Base-by-base conservation (phyloP, 805 yeast species). In the Dipodascus geniculatus region DNA sequence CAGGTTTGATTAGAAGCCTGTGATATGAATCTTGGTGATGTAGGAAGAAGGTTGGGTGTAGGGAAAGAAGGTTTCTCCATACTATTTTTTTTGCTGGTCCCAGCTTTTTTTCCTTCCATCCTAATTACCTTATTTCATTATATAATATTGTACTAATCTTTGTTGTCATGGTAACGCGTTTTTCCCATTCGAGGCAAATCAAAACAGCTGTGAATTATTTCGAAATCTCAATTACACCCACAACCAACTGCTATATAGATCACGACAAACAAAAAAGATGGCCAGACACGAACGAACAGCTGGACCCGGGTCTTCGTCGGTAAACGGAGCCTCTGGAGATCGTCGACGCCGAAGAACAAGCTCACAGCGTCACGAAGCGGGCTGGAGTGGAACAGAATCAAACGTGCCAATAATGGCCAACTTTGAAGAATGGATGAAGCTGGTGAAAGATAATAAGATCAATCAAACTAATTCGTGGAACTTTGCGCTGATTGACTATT, bases 401-500 rank as follows among this genome's bases (percentile, higher is more conserved):
- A 23, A 9, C 28, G 31, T 52, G 6, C 64, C 64, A 1, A 57
- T 61, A 9, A 52, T 68, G 52, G 68, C 70, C 4, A 69, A 82
- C 61, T 85, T 84, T 60, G 91, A 86, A 60, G 78, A 78, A 65
- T 86, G 95, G 93, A 82, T 86, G 71, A 81, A 82, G 56, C 76
- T 86, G 74, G 90, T 88, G 22, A 83, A 88, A 0, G 89, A 83
- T 60, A 87, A 86, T 59, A 88, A 86, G 65, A 87, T 89, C 70
- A 90, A 85, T 56, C 77, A 88, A 0, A 74, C 83, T 38, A 90
- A 90, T 66, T 82, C 93, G 62, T 90, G 96, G 96, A 84, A 85
- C 61, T 81, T 88, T 64, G 96, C 90, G 0, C 74, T 90, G 62
- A 90, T 90, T 62, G 97, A 90, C 67, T 90, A 89, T 67, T 90